A percentile compares a stretch with the other conserved stretches of the same genome.
These are phyloP conservation scores for Globisporangium echinulatum DNA, from an alignment of 352 stramenopile genomes.

Conservation along the genomic window DNA sequence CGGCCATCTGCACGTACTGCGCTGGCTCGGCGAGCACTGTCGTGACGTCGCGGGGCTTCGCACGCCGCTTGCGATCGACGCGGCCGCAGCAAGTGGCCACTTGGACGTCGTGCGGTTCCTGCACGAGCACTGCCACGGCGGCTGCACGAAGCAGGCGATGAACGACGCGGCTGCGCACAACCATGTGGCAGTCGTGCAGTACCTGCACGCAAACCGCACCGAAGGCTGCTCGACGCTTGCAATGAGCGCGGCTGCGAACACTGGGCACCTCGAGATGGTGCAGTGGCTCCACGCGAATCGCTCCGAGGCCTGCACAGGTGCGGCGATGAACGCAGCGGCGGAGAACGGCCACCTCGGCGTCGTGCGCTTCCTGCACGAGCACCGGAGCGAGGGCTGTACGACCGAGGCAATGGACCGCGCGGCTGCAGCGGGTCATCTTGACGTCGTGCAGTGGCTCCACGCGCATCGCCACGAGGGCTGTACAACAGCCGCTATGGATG, in stretches of 20 bases:
- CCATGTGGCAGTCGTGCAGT: constrained; percentile 29
- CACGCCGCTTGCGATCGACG: constrained; percentile 18
- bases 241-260: neutral
- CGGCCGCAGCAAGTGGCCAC: constrained; percentile 15
- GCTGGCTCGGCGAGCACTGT: constrained; percentile 18
- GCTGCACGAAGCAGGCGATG: constrained; percentile 12
- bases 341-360: neutral
- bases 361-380: constrained; percentile 1
- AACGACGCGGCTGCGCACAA: constrained; percentile 26
- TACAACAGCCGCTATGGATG: constrained; percentile 2
- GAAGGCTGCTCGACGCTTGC: constrained; percentile 22
- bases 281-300: constrained; percentile 5
- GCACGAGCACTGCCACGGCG: neutral
- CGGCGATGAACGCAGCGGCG: constrained; percentile 8
- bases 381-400: constrained; percentile 8
- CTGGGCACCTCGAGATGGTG: neutral
- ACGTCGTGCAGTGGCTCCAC: constrained; percentile 7
- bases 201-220: constrained; percentile 26
- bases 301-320: constrained; percentile 6
- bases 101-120: constrained; percentile 7
- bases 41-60: constrained; percentile 6
- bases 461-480: constrained; percentile 4
- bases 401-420: constrained; percentile 2
- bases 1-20: constrained; percentile 23
- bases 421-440: neutral